Base-by-base conservation (phyloP, 2,329 filamentous ascomycete genomes). In the Phoma sp. region DNA sequence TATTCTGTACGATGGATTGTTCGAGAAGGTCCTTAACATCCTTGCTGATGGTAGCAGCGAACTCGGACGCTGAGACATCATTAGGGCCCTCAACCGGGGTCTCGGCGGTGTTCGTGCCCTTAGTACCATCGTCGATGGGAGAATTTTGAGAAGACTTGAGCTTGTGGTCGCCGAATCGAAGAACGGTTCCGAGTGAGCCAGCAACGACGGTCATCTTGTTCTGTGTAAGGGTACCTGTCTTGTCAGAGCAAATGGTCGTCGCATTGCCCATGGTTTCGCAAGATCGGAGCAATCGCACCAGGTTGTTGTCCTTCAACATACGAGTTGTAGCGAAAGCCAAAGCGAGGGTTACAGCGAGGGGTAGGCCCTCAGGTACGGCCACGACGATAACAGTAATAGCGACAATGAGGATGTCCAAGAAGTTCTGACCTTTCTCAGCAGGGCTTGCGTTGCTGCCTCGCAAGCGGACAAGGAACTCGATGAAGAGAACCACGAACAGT, bases 401-500 rank as follows among this genome's bases (percentile, higher is more conserved):
- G 25, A 85, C 83, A 52, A 88, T 87, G 40, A 88, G 79, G 41
- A 88, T 86, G 25, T 82, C 78, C 58, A 87, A 73, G 68, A 88
- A 88, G 45, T 82, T 81, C 67, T 93, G 90, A 7, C 89, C 92
- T 77, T 96, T 96, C 47, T 86, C 74, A 2, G 90, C 86, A 3
- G 91, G 81, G 0, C 82, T 82, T 1, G 77, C 77, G 3, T 68
- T 60, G 53, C 84, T 80, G 14, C 75, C 66, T 3, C 82, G 82
- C 3, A 96, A 82, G 10, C 85, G 78, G 42, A 87, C 90, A 8
- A 95, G 79, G 70, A 96, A 97, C 66, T 91, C 85, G 77, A 96
- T 93, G 67, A 96, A 85, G 11, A 96, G 81, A 40, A 96, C 89
- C 41, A 93, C 81, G 76, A 97, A 96, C 41, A 96, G 80, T 8